Evolutionary conservation across 164 flowering plant genomes (phyloP), one percentile per base, ranked within the genome.

Genomic region (Aristolochia fimbriata): DNA sequence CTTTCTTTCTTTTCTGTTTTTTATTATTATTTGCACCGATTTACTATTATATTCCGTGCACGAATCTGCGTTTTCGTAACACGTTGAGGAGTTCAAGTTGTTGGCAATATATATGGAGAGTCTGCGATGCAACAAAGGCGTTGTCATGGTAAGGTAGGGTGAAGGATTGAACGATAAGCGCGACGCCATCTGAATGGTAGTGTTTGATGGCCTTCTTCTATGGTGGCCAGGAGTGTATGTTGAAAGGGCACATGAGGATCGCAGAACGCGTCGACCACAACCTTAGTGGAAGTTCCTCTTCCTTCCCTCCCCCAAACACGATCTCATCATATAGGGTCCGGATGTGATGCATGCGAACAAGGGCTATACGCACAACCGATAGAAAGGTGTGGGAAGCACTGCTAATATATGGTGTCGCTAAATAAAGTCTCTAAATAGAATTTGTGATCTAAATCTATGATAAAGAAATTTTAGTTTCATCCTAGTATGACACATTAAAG

Each of bases 231-330:
- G 95, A 61, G 72, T 84, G 93, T 41, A 89, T 74, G 71, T 88
- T 83, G 57, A 87, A 92, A 20, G 97, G 95, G 73, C 95, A 90
- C 48, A 90, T n/a, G 71, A 8, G 95, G 95, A 66, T 90, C 97
- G 56, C 78, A 74, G 76, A 87, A 90, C 4, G 91, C 97, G 48
- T 90, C 97, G 71, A 90, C 73, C 15, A 72, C 11, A 41, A 90
- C 68, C 41, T 83, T 41, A 19, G 73, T 76, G 3, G 62, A 20
- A 53, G 54, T 60, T 19, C 57, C 63, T n/a, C 55, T 52, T 43
- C 51, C 57, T 55, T 48, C n/a, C 25, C 22, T 7, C 47, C 59
- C 15, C 64, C 37, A 79, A 84, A 87, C 63, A 84, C 75, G 78
- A 91, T 88, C 13, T 96, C 96, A 59, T 88, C 96, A 56, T 59